Conservation (phyloP, 306 rosid species). For the Vigna unguiculata region DNA sequence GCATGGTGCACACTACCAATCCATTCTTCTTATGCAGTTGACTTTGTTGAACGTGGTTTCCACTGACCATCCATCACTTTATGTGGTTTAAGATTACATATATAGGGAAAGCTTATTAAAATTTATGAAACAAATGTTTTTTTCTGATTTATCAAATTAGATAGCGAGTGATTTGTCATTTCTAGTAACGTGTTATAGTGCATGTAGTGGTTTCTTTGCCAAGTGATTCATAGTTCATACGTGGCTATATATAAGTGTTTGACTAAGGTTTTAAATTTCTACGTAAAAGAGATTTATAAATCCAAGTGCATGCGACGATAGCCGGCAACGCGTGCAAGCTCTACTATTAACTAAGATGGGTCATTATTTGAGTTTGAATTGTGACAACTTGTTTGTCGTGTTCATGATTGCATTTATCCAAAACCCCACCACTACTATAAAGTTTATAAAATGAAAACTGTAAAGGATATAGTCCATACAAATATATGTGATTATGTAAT, state of each 20-base stretch:
- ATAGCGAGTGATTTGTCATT: neutral
- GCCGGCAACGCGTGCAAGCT: constrained; percentile 36
- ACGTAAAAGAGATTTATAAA: constrained; percentile 10
- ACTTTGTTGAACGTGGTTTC: constrained; percentile 43
- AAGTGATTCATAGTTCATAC: constrained; percentile 14
- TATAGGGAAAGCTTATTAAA: neutral
- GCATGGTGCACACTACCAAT: constrained; percentile 5
- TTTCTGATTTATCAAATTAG: constrained; percentile 7
- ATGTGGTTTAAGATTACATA: constrained; percentile 12
- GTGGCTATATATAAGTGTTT: constrained; percentile 22
- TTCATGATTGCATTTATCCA: constrained; percentile 29
- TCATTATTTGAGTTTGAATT: neutral
- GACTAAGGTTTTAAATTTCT: neutral
- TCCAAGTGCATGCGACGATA: constrained; percentile 19
- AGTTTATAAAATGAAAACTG: neutral
- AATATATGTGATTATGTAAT: neutral
- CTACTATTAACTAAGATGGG: neutral
- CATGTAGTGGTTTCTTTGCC: constrained; percentile 23
- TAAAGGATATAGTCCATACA: neutral
- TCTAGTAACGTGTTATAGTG: constrained; percentile 8
- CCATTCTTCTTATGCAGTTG: constrained; percentile 23
- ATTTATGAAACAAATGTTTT: neutral
- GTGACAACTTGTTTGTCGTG: constrained; percentile 22
- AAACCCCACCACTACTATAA: neutral
- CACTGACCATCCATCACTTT: constrained; percentile 27